Conservation (phyloP, 768 basidiomycete genomes). For the Gloeopeniophorella convolvens region DNA sequence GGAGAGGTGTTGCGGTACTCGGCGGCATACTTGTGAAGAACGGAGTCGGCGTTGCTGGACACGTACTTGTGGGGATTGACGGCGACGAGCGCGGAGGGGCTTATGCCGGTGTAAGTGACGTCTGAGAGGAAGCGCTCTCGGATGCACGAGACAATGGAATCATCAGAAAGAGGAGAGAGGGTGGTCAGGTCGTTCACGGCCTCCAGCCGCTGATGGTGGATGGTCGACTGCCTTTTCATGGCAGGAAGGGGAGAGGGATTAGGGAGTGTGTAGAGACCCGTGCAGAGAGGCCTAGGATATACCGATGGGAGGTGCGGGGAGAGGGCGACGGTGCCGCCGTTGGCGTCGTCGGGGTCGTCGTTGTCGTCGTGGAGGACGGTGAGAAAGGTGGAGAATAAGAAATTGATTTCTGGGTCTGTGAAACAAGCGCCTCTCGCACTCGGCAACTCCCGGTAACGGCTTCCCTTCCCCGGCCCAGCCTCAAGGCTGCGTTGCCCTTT, state of each 20-base stretch:
- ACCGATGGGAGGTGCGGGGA: neutral
- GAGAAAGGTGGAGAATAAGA: neutral
- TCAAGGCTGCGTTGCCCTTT: too few species aligned
- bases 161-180: constrained; percentile 68
- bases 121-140: constrained; percentile 85
- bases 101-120: constrained; percentile 70
- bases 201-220: constrained; percentile 65
- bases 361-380: constrained; percentile 5
- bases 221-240: constrained; percentile 42
- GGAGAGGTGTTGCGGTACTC: constrained; percentile 74
- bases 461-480: too few species aligned
- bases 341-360: constrained; percentile 4
- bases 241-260: constrained; percentile 10
- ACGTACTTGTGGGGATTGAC: constrained; percentile 94
- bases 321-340: neutral
- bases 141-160: constrained; percentile 76
- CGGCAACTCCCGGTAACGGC: constrained; percentile 11
- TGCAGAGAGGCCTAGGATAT: neutral
- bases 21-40: constrained; percentile 79
- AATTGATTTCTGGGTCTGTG: neutral
- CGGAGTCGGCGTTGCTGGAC: constrained; percentile 72
- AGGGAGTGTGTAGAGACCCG: constrained; percentile 9
- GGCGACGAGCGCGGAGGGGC: constrained; percentile 68
- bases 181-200: constrained; percentile 61
- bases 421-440: neutral